Percentiles rank a stretch among this genome's conserved stretches.
Evolutionary conservation across 2,329 filamentous ascomycete species (phyloP).

Genomic region (Arthroderma sp.): DNA sequence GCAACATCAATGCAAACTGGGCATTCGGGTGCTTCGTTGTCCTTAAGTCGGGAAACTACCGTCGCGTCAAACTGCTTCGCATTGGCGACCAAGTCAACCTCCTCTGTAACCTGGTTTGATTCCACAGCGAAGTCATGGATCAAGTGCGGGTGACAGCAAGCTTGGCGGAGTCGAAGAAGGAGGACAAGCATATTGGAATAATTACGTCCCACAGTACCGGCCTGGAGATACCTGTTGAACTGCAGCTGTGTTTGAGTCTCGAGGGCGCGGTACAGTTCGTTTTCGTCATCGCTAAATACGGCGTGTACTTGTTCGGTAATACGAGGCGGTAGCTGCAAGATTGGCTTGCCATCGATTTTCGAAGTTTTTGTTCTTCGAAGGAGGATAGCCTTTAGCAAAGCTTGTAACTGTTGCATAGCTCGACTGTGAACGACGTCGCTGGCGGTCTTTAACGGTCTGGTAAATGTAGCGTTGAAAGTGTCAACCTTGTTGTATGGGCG

Average conservation of each 20-base stretch:
- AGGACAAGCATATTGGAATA: conserved; percentile 74
- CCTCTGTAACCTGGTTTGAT: conserved; percentile 24
- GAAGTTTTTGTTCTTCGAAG: conserved; percentile 72
- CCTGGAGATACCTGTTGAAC: conserved; percentile 65
- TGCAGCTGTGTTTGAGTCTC: conserved; percentile 53
- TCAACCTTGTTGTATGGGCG: conserved; percentile 56
- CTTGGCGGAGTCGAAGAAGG: conserved; percentile 65
- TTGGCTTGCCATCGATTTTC: conserved; percentile 64
- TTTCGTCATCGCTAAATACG: conserved; percentile 53
- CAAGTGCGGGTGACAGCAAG: conserved; percentile 63
- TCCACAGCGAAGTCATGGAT: conserved; percentile 52
- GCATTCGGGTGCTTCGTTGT: conserved; percentile 56
- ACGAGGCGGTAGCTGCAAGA: conserved; percentile 55
- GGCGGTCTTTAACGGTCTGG: conserved; percentile 36
- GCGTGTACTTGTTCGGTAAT: conserved; percentile 49
- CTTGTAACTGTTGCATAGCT: conserved; percentile 60
- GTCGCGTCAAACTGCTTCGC: conserved; percentile 47
- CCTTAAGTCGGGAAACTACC: conserved; percentile 55
- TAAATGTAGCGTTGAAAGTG: conserved; percentile 48
- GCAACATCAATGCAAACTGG: conserved; percentile 70
- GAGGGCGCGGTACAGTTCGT: conserved; percentile 50
- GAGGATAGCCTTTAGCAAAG: conserved; percentile 65
- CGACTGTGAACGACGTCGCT: conserved; percentile 17
- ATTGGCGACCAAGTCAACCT: conserved; percentile 46
- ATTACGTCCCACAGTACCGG: conserved; percentile 53